Base-by-base conservation (phyloP, 2,329 filamentous ascomycete species). In the Pyrenophora teres region DNA sequence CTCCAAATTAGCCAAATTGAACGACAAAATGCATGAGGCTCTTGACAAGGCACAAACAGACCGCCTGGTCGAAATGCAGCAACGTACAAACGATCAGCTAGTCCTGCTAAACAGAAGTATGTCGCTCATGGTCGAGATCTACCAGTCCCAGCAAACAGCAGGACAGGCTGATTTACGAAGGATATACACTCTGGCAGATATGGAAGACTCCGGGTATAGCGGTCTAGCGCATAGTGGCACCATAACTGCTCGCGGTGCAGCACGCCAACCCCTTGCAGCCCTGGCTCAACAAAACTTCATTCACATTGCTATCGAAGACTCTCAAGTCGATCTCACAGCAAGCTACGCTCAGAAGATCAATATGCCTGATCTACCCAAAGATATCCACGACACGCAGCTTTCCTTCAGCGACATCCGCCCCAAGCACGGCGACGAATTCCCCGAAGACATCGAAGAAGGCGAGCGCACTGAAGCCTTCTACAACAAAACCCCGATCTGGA, bases 251-350 rank as follows among this genome's bases (percentile, higher is more conserved):
- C 53, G 42, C 21, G 48, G 46, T 36, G 51, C 59, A 2, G 53
- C 50, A 10, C 39, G 55, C 9, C 60, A 65, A 15, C 62, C 40
- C 30, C 62, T 74, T 3, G 69, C 66, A 6, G 55, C 57, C 7
- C 49, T 74, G 2, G 72, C 72, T 6, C 70, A 71, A 31, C 65
- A 73, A 54, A 72, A 72, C 53, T 71, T 70, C 13, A 63, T 74
- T 12, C 69, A 70, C 37, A 60, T 64, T 15, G 68, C 68, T n/a
- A 71, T 72, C 32, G 64, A 72, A 40, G 62, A 64, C 16, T 59
- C 63, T 2, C 48, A 49, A 25, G 6, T 25, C 10, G 46, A 64
- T 31, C 57, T 70, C 32, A 67, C 63, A 18, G 63, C 70, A 23
- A 64, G 63, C 27, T 64, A 64, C 42, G 63, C 65, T 2, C 31